Evolutionary conservation across 2,329 filamentous ascomycete species (phyloP), one percentile per base, ranked within the genome.

Genomic region (Xylariales sp.): DNA sequence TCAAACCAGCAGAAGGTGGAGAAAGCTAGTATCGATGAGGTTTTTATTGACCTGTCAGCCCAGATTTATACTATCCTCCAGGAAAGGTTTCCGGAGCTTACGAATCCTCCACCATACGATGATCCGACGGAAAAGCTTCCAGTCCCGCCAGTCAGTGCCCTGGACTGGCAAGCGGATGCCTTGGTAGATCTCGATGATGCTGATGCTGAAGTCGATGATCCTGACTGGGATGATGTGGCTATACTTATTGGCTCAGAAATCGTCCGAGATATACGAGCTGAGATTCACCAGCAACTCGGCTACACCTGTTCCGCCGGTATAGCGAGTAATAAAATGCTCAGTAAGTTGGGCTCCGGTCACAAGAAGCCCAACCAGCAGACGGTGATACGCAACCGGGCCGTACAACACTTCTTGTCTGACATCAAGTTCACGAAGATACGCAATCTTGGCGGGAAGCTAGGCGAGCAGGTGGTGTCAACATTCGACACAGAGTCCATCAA

Each of bases 371-470:
- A 96, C 57, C 80, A 85, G 51, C 93, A 98, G 65, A 97, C 91
- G 0, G 80, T 97, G n/a, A 82, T 98, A 36, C 84, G 93, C 18
- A 91, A 88, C 58, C 80, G 89, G 34, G 91, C 91, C 1, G 73
- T 88, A 2, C 73, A 82, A 47, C 73, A 84, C 31, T 98, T 98
- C 56, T 68, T 98, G 31, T 78, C 77, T 7, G 79, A 78, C 12
- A 89, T 95, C 71, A 95, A 95, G 57, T 91, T 96, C 56, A 95
- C 89, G 12, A 95, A 95, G 62, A 93, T 98, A 40, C 78, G 91
- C 12, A 95, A 91, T 61, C 68, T 98, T n/a, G 93, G 93, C 20
- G 93, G 93, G 16, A 97, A 97, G 65, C 71, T 97, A 21, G 93
- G 93, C 4, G 88, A 95, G 39, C 86, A 94, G 50, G 79, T 95